Evolutionary conservation across 805 yeast species (phyloP).

Genomic region (Saccharomycopsis sp.): DNA sequence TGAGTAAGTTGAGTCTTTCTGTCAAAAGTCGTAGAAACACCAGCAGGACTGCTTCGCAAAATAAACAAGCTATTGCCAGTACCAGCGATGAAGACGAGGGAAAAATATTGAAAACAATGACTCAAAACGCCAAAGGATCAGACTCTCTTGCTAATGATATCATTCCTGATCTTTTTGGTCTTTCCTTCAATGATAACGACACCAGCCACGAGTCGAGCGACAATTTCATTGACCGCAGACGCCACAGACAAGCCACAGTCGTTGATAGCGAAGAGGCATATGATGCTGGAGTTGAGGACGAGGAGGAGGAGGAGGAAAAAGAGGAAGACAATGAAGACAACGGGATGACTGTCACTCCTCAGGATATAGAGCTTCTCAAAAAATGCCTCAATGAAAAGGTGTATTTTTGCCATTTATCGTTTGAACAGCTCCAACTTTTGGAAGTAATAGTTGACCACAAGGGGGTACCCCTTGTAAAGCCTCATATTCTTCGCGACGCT

Average conservation of each 20-base stretch:
- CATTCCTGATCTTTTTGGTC: constrained; percentile 2
- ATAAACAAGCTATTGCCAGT: no score
- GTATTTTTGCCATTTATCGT: constrained; percentile 42
- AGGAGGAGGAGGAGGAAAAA: constrained; percentile 9
- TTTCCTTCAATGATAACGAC: neutral
- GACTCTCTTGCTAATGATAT: neutral
- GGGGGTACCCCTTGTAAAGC: constrained; percentile 35
- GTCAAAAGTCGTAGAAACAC: neutral
- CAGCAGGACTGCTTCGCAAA: no score
- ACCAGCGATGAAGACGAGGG: neutral
- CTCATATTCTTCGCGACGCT: constrained; percentile 37
- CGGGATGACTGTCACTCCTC: neutral
- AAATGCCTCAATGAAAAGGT: constrained; percentile 36
- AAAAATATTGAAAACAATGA: neutral
- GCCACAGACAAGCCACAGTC: neutral
- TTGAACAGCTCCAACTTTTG: constrained; percentile 39
- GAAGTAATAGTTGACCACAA: constrained; percentile 34
- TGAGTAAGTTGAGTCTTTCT: neutral
- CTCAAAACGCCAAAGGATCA: neutral
- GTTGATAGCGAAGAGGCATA: neutral
- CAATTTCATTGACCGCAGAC: neutral
- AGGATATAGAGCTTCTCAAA: constrained; percentile 23
- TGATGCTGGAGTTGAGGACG: neutral
- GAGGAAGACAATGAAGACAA: constrained; percentile 20
- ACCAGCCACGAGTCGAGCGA: neutral